Evolutionary conservation across 208 protist species (phyloP).

Genomic region (Trichomonas tenax): DNA sequence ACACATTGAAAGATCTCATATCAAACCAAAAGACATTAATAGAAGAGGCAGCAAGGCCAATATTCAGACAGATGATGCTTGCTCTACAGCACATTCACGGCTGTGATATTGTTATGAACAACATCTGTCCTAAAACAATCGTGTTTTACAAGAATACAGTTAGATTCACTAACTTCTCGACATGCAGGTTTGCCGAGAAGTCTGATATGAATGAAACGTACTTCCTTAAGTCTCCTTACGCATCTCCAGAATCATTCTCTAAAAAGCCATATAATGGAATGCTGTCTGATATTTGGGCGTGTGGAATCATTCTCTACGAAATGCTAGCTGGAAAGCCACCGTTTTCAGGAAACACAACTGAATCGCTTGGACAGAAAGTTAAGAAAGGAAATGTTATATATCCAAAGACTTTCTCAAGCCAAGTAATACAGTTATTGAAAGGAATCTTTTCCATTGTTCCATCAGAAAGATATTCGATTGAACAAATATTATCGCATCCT

Average conservation of each 20-base stretch:
- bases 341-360: neutral
- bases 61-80: neutral
- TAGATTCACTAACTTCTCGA: neutral
- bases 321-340: neutral
- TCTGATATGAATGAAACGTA: too few relatives aligned
- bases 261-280: neutral
- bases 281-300: neutral
- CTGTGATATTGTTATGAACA: neutral
- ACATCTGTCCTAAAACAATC: neutral
- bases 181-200: neutral
- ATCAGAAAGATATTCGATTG: neutral
- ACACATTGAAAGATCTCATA: neutral
- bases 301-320: neutral
- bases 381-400: neutral
- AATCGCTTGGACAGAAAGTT: neutral
- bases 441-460: neutral
- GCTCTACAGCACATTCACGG: neutral
- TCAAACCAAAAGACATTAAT: neutral
- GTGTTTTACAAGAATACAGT: neutral
- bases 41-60: slow-evolving; percentile 1
- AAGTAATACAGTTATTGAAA: neutral
- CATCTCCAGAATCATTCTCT: neutral
- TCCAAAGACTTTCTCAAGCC: neutral
- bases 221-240: neutral
- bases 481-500: neutral